Conservation (phyloP, 2,329 filamentous ascomycete genomes). For the Fusarium albosuccineum region DNA sequence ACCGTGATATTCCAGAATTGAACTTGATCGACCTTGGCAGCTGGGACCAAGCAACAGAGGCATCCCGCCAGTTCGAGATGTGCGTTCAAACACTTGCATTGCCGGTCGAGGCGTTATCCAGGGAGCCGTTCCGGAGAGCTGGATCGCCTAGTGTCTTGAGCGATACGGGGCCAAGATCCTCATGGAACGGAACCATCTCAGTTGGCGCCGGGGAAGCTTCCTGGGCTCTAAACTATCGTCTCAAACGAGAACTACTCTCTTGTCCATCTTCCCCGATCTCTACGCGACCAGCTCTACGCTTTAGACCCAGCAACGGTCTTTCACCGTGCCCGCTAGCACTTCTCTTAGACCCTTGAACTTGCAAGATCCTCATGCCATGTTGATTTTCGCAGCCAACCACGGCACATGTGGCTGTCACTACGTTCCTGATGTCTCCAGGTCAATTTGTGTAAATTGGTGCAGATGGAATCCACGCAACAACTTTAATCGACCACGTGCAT, state of each 20-base stretch:
- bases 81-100: neutral
- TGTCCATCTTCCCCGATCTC: neutral
- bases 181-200: constrained; percentile 15
- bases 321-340: neutral
- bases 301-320: neutral
- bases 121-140: constrained; percentile 10
- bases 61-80: neutral
- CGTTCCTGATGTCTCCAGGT: constrained; percentile 8
- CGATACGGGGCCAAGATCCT: constrained; percentile 11
- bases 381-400: constrained; percentile 33
- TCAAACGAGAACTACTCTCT: constrained; percentile 2
- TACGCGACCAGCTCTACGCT: neutral
- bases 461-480: neutral
- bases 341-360: neutral
- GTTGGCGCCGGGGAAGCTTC: constrained; percentile 29
- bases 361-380: constrained; percentile 25
- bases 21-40: neutral
- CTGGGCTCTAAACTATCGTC: constrained; percentile 14
- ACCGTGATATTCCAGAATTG: neutral
- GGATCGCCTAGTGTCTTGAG: constrained; percentile 8
- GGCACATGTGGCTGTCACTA: constrained; percentile 11
- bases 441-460: neutral
- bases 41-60: neutral
- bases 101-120: constrained; percentile 2
- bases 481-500: constrained; percentile 2